A percentile compares a stretch with the other conserved stretches of the same genome.
Conservation (phyloP, 2,329 filamentous ascomycete species). For the Fusarium solani-melongenae region DNA sequence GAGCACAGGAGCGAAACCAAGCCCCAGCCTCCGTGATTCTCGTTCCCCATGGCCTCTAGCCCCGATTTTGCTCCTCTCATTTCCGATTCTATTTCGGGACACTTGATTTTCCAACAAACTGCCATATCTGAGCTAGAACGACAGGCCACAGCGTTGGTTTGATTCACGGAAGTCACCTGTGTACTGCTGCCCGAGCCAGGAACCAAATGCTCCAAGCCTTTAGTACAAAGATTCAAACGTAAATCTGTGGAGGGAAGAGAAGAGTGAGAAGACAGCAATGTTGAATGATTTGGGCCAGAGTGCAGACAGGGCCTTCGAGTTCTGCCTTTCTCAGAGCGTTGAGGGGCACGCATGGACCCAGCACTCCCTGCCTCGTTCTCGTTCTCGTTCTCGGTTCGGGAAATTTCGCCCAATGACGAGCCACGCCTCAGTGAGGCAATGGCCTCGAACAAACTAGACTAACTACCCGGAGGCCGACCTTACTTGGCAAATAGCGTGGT, state of each 20-base stretch:
- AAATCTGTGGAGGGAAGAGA: background rate
- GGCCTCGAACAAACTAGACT: background rate
- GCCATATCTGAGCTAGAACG: background rate
- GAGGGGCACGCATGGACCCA: background rate
- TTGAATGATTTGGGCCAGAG: background rate
- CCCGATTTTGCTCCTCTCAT: background rate
- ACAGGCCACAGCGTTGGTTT: background rate
- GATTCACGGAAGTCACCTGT: background rate
- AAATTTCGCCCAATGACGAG: background rate
- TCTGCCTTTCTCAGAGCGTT: background rate
- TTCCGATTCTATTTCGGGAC: background rate
- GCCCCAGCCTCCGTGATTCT: background rate
- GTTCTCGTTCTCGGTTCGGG: background rate
- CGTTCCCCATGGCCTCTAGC: background rate
- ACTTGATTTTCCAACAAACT: background rate
- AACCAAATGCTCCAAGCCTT: background rate
- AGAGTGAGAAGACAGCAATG: background rate
- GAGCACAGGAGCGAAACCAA: background rate
- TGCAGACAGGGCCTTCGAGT: background rate
- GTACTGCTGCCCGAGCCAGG: background rate
- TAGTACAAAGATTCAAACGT: no score
- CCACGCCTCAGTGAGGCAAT: background rate
- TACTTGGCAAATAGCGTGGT: background rate
- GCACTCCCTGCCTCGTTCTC: background rate
- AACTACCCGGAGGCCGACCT: background rate